Base-by-base conservation (phyloP, 2,329 filamentous ascomycete species). In the Thielaviopsis musarum region DNA sequence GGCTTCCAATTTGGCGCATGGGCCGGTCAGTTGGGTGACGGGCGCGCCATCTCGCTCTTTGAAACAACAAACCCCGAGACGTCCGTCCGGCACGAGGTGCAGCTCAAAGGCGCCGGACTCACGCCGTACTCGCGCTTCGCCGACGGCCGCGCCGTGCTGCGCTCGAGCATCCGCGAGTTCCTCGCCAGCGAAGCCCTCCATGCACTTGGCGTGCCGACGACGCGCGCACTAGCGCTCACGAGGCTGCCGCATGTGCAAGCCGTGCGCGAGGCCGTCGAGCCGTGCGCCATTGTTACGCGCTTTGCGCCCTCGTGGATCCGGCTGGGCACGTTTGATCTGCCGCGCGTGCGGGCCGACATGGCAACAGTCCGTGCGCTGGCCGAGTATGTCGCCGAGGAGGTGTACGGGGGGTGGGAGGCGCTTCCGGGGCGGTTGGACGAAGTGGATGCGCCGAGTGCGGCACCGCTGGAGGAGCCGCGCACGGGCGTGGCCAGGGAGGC, bases 61-160 rank as follows among this genome's bases (percentile, higher is more conserved):
- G 93, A 98, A 71, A 81, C 84, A 24, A 91, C 83, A 5, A 94
- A 91, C 67, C 82, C 86, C 1, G 67, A 70, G 1, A 87, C 86
- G 0, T 79, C 80, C n/a, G 76, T 74, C 41, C 80, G 88, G 26
- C 96, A 95, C 69, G 93, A 98, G 71, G 70, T 97, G 52, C 93
- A 97, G 71, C 77, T 98, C 62, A 98, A 98, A 70, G 93, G 93
- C 24, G 93, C 93, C 17, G 93, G 93, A 5, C 75, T 85, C 66
- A 98, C 93, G 3, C 93, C 93, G 0, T 98, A 98, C 73, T 95
- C 88, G 48, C 85, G 93, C 3, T 98, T 98, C 65, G 93, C 93
- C 24, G 93, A 98, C 69, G 93, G 93, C 30, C 91, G 93, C 69
- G 93, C 93, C 0, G 93, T 98, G 2, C 74, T 98, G 57, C 77